These are phyloP conservation scores for Fusarium chuoi DNA, from an alignment of 2,329 filamentous ascomycete genomes.

Conservation along the genomic window DNA sequence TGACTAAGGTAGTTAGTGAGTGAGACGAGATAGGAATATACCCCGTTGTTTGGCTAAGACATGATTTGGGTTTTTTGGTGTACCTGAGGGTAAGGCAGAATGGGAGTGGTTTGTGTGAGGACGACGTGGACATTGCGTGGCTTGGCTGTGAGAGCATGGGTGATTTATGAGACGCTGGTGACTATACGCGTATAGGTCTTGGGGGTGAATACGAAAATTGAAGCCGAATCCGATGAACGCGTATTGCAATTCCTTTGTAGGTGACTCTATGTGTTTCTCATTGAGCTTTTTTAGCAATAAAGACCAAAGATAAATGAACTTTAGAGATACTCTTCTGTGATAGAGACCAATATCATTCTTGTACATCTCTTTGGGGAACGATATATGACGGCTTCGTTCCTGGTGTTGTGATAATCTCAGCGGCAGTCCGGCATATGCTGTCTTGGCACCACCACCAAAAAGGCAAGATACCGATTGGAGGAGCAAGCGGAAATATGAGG, in stretches of 20 bases:
- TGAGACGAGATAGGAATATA: constrained; percentile 49
- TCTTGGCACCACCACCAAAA: not conserved
- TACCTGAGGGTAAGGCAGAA: constrained; percentile 2
- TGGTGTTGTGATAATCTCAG: not conserved
- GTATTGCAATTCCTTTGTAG: constrained; percentile 4
- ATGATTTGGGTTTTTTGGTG: not conserved
- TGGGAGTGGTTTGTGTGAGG: not conserved
- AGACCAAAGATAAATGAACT: rapidly evolving
- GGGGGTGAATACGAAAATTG: constrained; percentile 31
- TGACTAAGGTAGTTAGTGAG: constrained; percentile 47
- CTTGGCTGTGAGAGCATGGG: not conserved
- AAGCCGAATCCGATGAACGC: constrained; percentile 22
- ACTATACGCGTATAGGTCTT: constrained; percentile 31
- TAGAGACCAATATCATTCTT: not conserved
- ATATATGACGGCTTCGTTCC: not conserved
- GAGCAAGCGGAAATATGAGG: not conserved
- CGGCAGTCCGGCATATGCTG: not conserved
- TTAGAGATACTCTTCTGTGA: rapidly evolving
- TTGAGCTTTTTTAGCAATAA: not conserved
- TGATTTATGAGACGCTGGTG: not conserved
- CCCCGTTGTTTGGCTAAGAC: constrained; percentile 24
- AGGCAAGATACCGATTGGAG: not conserved
- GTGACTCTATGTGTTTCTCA: not conserved
- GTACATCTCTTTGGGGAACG: not conserved
- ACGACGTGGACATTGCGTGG: not conserved